Base-by-base conservation (phyloP, 2,329 filamentous ascomycete species). In the Scedosporium boydii region DNA sequence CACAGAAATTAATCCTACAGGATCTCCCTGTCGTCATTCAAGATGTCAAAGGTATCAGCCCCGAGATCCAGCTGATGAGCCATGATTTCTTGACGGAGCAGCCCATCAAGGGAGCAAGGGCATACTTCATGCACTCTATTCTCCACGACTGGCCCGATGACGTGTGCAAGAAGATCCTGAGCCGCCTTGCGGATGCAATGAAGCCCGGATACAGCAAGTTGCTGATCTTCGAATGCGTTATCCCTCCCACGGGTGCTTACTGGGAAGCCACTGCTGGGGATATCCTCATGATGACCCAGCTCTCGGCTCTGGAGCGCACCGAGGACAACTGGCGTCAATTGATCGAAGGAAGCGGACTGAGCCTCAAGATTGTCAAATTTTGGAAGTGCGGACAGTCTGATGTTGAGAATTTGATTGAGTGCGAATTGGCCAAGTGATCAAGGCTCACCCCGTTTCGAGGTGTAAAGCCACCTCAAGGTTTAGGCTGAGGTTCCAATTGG, bases 11-110 rank as follows among this genome's bases (percentile, higher is more conserved):
- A 2, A 68, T 83, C 0, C 69, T 83, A 0, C 79, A 84, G 65
- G 82, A 84, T 64, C 69, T 78, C 5, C 72, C 75, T 0, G 68
- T 71, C 2, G 76, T 82, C 5, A 72, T 77, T 23, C 65, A 62
- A 6, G 68, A 74, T 59, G 71, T 73, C 21, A 63, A 68, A 23
- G 64, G 69, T 1, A 66, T 76, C 0, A 69, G 72, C 46, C 12
- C 23, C 0, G 62, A 60, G 3, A 74, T 78, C 44, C 68, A 72
- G 60, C 62, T 65, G 3, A 74, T 80, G 18, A 6, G 6, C 18
- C 70, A 73, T 62, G 71, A 74, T 34, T 72, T 74, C 21, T 68
- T 68, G 65, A 66, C 59, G 3, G 67, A 68, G 51, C 70, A 74
- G 63, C 68, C 70, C 5, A 59, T 72, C 34, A 73, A 70, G 64